A percentile compares a stretch with the other conserved stretches of the same genome.
These are phyloP conservation scores for Pestalotiopsis sp. DNA, from an alignment of 2,329 filamentous ascomycete genomes.

Conservation along the genomic window DNA sequence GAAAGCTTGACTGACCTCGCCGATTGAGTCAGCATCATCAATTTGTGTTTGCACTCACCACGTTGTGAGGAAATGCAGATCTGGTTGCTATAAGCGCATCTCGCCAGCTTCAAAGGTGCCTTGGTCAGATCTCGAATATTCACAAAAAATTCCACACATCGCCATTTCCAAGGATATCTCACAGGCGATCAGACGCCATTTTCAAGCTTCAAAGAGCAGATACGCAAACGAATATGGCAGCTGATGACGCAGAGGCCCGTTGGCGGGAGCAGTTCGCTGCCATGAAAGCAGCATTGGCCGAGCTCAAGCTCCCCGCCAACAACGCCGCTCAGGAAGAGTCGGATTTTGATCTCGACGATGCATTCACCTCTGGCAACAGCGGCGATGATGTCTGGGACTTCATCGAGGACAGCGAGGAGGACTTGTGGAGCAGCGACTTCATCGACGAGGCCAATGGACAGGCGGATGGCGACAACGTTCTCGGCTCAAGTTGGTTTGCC, in stretches of 20 bases:
- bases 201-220: background rate
- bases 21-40: constrained; percentile 9
- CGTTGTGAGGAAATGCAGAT: background rate
- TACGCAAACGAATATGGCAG: constrained; percentile 11
- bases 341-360: constrained; percentile 66
- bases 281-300: constrained; percentile 84
- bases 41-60: background rate
- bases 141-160: no score
- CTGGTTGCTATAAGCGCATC: background rate
- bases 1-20: background rate
- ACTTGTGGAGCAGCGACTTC: constrained; percentile 65
- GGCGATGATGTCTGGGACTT: constrained; percentile 92
- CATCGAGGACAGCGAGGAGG: constrained; percentile 74
- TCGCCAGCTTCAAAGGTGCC: background rate
- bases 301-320: constrained; percentile 57
- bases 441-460: constrained; percentile 48
- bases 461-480: constrained; percentile 40
- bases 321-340: constrained; percentile 48
- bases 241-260: constrained; percentile 53
- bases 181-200: no score
- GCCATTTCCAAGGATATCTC: no score
- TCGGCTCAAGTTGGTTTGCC: constrained; percentile 69
- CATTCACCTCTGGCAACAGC: constrained; percentile 59
- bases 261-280: constrained; percentile 85
- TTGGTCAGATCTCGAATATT: background rate